Conservation (phyloP, 1,139 yeast genomes). For the Wickerhamiella infanticola region DNA sequence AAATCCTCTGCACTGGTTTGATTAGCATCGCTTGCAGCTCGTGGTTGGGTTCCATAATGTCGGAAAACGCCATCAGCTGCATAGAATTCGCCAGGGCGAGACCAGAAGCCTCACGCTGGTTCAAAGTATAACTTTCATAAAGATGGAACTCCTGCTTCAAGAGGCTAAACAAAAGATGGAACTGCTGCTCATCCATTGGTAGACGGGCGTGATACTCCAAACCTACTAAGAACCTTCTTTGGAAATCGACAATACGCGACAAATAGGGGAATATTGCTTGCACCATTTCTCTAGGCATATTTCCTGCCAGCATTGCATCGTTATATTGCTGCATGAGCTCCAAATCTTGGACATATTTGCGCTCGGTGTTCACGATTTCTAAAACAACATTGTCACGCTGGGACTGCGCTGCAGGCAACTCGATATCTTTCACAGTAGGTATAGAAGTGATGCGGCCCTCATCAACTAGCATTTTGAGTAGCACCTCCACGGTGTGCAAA, state of each 20-base stretch:
- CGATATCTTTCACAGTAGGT: conserved; percentile 8
- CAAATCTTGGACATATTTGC: conserved; percentile 82
- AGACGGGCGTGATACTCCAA: conserved; percentile 74
- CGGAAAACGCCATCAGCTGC: conserved; percentile 40
- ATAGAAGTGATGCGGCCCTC: background rate
- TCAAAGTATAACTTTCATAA: conserved; percentile 75
- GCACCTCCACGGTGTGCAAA: conserved; percentile 17
- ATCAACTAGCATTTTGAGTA: conserved; percentile 21
- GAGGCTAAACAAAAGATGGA: conserved; percentile 71
- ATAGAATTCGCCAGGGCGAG: conserved; percentile 51
- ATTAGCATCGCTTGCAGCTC: conserved; percentile 80
- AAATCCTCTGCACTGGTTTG: conserved; percentile 88
- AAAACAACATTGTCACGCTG: conserved; percentile 57
- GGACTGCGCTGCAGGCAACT: conserved; percentile 13
- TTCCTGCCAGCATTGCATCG: conserved; percentile 48
- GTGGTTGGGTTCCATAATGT: conserved; percentile 66
- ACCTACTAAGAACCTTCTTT: conserved; percentile 75
- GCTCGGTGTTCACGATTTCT: conserved; percentile 77
- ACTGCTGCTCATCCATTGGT: conserved; percentile 61
- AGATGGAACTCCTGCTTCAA: conserved; percentile 71
- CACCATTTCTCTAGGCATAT: conserved; percentile 63
- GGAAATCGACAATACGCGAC: conserved; percentile 75
- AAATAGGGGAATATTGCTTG: conserved; percentile 80
- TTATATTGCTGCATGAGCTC: conserved; percentile 58
- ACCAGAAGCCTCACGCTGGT: conserved; percentile 77